phyloP scores from a whole-genome alignment of 2,329 filamentous ascomycete genomes.

The Plenodomus biglobosus region DNA sequence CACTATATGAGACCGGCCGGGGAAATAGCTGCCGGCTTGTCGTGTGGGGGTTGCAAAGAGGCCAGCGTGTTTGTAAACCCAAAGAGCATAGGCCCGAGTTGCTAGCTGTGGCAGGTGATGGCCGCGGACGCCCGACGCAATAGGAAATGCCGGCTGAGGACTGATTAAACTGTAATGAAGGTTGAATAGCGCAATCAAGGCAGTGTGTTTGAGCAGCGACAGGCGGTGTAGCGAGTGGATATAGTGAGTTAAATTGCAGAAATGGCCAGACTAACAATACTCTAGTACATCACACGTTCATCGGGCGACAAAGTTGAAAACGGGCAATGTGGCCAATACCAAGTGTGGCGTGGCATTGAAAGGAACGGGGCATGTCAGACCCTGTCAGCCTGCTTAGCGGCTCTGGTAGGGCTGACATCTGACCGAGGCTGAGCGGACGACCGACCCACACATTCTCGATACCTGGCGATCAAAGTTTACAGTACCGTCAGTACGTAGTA shows the following conservation, averaged over 20 bases:
- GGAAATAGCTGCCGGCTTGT: conserved; percentile 21
- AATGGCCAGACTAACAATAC: conserved; percentile 12
- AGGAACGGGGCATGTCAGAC: conserved; percentile 9
- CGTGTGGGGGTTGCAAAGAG: conserved; percentile 37
- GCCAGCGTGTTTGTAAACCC: conserved; percentile 40
- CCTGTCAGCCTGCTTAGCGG: conserved; percentile 12
- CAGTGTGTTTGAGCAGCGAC: conserved; percentile 11
- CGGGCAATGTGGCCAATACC: conserved; percentile 39
- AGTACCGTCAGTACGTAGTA: neutral
- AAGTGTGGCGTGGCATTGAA: conserved; percentile 22
- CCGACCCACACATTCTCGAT: conserved; percentile 5
- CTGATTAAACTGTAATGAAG: conserved; percentile 26
- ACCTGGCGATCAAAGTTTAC: neutral
- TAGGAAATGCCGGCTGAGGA: conserved; percentile 19
- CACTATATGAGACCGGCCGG: conserved; percentile 27
- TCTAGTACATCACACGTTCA: conserved; percentile 40
- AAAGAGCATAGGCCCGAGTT: conserved; percentile 21
- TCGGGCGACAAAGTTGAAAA: conserved; percentile 28
- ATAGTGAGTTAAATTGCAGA: conserved; percentile 22
- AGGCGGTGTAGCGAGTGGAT: conserved; percentile 18
- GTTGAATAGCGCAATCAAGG: conserved; percentile 14
- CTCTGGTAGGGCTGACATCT: conserved; percentile 28
- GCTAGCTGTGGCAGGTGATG: conserved; percentile 25
- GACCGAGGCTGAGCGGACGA: conserved; percentile 16
- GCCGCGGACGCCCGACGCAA: conserved; percentile 17